Evolutionary conservation across 805 yeast genomes (phyloP), one percentile per base, ranked within the genome.

Genomic region (Wickerhamia fluorescens): DNA sequence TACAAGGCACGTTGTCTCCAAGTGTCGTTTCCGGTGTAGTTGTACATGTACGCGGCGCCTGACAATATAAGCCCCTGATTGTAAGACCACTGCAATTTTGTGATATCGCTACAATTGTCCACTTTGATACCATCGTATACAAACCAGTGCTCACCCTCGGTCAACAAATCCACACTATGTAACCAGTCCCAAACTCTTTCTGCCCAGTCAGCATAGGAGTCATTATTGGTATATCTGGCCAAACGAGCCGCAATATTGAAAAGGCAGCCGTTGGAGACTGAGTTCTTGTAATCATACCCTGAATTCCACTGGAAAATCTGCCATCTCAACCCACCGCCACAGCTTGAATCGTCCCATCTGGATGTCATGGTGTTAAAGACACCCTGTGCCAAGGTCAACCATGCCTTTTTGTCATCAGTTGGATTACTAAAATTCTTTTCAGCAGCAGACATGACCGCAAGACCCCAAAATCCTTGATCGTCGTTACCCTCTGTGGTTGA

Each of bases 391-490:
- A 62, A 49, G 11, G 60, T 40, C 23, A 63, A 53, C 70, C 70
- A 63, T 2, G 53, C 51, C 34, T 56, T 51, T 9, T 35, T 39
- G 17, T 49, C 47, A 33, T 60, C 60, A 3, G 33, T 35, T 4
- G 68, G 66, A 45, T 78, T 75, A 1, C 84, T 61, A 50, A 87
- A 87, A 57, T 85, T 85, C 49, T 79, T 68, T 54, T 89, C 97
- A 0, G 94, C 94, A 1, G 96, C 96, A 16, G 75, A 78, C 81
- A 89, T 85, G 4, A 77, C 94, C 1, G 94, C 81, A 36, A 92
- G 66, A 4, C 95, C 97, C 97, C 97, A 89, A 53, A 89, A 86
- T 2, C 84, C 95, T 61, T 89, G 97, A 64, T 89, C 97, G 67
- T 89, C 98, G 51, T 89, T 89, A 47, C 97, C 98, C 58, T 89